phyloP scores from a whole-genome alignment of 2,329 filamentous ascomycete species.

The Ploettnerulaceae sp. region DNA sequence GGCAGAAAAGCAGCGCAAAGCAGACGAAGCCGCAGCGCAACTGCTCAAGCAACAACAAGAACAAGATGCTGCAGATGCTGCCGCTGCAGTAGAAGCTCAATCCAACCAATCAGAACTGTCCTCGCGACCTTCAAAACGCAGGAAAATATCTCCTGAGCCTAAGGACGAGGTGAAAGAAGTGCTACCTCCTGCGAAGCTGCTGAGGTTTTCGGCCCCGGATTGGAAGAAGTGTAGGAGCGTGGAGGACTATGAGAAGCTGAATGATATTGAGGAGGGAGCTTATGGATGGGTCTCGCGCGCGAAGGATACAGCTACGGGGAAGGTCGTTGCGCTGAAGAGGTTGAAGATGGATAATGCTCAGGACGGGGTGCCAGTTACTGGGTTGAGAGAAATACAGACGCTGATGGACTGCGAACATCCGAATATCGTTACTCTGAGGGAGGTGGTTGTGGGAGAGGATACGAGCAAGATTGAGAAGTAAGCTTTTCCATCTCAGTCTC shows the following conservation, averaged over 20 bases:
- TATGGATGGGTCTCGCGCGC: slow-evolving; percentile 93
- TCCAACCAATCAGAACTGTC: slow-evolving; percentile 30
- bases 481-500: slow-evolving; percentile 6
- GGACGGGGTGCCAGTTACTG: slow-evolving; percentile 81
- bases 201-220: slow-evolving; percentile 64
- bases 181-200: slow-evolving; percentile 47
- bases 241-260: slow-evolving; percentile 85
- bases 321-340: slow-evolving; percentile 87
- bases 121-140: slow-evolving; percentile 59
- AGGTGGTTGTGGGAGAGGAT: slow-evolving; percentile 75
- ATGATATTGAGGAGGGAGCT: slow-evolving; percentile 95
- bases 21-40: slow-evolving; percentile 43
- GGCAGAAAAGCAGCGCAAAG: slow-evolving; percentile 70
- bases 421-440: slow-evolving; percentile 76
- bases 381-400: slow-evolving; percentile 88
- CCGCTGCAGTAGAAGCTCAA: slow-evolving; percentile 16
- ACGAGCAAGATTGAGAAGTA: slow-evolving; percentile 50
- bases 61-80: slow-evolving; percentile 31
- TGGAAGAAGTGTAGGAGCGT: slow-evolving; percentile 74
- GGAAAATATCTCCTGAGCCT: slow-evolving; percentile 41
- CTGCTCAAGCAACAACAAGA: slow-evolving; percentile 28
- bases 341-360: slow-evolving; percentile 78
- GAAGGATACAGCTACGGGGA: slow-evolving; percentile 64
- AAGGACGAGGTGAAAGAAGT: slow-evolving; percentile 30
- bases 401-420: slow-evolving; percentile 73